These are phyloP conservation scores for Eragrostis tef DNA, from an alignment of 202 grass and related monocot species.

Conservation along the genomic window DNA sequence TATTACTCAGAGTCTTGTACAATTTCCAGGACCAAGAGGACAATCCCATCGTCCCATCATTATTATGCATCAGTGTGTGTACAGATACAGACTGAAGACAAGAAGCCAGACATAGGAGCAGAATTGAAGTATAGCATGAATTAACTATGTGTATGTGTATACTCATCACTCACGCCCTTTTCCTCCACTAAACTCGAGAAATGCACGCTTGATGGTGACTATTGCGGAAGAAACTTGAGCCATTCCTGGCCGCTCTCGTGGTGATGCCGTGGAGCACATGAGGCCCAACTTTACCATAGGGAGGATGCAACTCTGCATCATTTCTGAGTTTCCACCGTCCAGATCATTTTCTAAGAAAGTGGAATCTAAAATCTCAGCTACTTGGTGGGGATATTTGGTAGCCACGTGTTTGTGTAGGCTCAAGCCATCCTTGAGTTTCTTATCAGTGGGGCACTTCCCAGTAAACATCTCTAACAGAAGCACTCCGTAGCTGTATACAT, in stretches of 20 bases:
- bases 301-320: neutral
- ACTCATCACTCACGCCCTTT: neutral
- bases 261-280: slow-evolving; percentile 10
- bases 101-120: neutral
- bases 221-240: neutral
- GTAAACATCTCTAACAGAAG: slow-evolving; percentile 35
- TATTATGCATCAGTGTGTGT: too few species aligned
- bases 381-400: neutral
- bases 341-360: neutral
- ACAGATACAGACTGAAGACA: neutral
- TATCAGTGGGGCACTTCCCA: neutral
- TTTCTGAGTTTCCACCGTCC: neutral
- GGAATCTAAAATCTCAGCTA: slow-evolving; percentile 2
- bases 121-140: neutral
- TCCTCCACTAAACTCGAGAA: neutral
- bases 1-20: too few species aligned
- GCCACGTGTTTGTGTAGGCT: neutral
- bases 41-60: too few species aligned
- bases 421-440: neutral
- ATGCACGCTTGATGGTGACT: neutral
- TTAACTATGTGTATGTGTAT: neutral
- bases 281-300: slow-evolving; percentile 20
- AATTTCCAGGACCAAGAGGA: too few species aligned
- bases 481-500: slow-evolving; percentile 36
- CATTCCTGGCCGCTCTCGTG: slow-evolving; percentile 32